Evolutionary conservation across 371 early-diverging fungal genomes (phyloP), one percentile per base, ranked within the genome.

Genomic region (Batrachochytrium dendrobatidis): DNA sequence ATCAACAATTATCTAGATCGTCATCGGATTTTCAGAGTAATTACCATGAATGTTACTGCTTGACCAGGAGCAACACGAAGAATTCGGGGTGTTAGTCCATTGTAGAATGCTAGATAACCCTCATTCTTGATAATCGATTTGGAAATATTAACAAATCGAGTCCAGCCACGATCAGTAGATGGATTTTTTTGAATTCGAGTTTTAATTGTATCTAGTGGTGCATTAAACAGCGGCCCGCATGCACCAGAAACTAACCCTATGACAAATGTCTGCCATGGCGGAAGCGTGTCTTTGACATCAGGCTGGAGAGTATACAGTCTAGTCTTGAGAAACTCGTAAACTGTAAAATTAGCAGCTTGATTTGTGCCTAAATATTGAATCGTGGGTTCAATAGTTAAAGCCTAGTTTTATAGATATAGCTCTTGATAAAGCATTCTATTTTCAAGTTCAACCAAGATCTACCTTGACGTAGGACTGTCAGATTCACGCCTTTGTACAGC

Each of bases 271-370:
- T 97, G 96, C 71, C 91, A 96, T 55, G 89, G 83, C 28, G 97
- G 96, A 53, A 97, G 83, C 53, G 90, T 89, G 26, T 86, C 85
- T 48, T 86, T 64, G 53, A 78, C 76, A n/a, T 69, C 62, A 24
- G 68, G 72, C 70, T 92, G 94, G 4, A 53, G 18, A 3, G 58
- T 62, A 53, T 72, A 73, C 48, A 89, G 68, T 10, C 74, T 70
- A 39, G 80, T 84, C 73, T 95, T 96, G 67, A 95, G 72, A 70
- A 88, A 89, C 61, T 94, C 92, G 79, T 96, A 97, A 34, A 88
- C 90, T 15, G 97, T 96, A 71, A 97, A 97, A 82, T 97, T 97
- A 67, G 91, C 96, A 44, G 96, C 98, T 75, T 97, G 98, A 80
- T 97, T 97, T 58, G 94, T 95, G 20, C 95, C 94, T 86, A 67